phyloP scores from a whole-genome alignment of 257 asterid species.

The Salvia rosmarinus region DNA sequence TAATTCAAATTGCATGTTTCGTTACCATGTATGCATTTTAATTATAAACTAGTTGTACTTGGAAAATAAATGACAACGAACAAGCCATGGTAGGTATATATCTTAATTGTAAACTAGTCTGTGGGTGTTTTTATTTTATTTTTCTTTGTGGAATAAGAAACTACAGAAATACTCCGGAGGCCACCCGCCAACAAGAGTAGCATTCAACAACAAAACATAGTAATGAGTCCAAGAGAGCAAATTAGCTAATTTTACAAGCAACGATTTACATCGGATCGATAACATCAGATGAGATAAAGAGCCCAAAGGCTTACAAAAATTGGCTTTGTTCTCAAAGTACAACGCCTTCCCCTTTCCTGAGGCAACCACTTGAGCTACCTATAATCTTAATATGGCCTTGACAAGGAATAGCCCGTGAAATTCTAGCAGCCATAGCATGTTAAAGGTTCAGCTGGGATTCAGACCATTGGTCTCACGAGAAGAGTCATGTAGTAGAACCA shows the following conservation, averaged over 20 bases:
- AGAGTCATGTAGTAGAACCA: background rate
- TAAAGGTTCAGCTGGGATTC: background rate
- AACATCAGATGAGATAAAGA: background rate
- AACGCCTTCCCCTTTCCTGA: background rate
- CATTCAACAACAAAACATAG: background rate
- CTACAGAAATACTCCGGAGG: too few relatives aligned
- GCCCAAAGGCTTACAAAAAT: conserved; percentile 8
- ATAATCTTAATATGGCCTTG: background rate
- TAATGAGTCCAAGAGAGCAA: background rate
- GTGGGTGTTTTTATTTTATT: too few relatives aligned
- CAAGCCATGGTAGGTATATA: too few relatives aligned
- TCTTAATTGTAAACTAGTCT: too few relatives aligned
- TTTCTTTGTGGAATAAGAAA: too few relatives aligned
- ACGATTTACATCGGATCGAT: background rate
- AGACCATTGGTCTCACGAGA: background rate
- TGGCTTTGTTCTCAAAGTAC: background rate
- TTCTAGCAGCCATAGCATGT: background rate
- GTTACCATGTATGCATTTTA: too few relatives aligned
- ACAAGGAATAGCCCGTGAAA: background rate
- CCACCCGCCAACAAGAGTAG: too few relatives aligned
- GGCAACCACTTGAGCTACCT: too few relatives aligned
- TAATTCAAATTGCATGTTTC: too few relatives aligned
- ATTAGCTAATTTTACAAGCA: background rate
- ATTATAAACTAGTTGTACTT: too few relatives aligned
- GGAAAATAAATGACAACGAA: too few relatives aligned